These are phyloP conservation scores for Plasmodium billcollinsi DNA, from an alignment of 169 alveolate species.

Conservation along the genomic window DNA sequence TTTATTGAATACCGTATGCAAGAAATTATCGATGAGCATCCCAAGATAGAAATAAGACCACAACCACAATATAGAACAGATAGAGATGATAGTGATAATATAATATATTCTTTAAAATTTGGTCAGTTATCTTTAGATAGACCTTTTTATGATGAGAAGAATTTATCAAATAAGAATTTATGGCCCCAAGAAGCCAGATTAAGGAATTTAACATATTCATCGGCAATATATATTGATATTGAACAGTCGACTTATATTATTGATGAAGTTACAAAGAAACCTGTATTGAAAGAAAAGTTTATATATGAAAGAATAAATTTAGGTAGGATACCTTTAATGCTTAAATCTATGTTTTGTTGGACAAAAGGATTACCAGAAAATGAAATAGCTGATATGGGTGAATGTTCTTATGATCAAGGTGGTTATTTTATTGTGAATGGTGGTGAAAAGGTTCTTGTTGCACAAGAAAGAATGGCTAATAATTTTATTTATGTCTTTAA, in stretches of 20 bases:
- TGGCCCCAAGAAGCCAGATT: conserved; percentile 98
- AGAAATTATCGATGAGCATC: conserved; percentile 96
- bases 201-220: conserved; percentile 94
- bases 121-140: conserved; percentile 94
- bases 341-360: conserved; percentile 96
- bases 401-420: conserved; percentile 98
- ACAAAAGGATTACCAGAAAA: conserved; percentile 90
- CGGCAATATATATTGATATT: conserved; percentile 89
- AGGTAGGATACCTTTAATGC: conserved; percentile 98
- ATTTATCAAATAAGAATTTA: conserved; percentile 91
- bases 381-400: conserved; percentile 95
- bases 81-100: conserved; percentile 87
- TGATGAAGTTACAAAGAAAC: conserved; percentile 85
- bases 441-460: conserved; percentile 99
- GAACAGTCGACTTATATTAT: conserved; percentile 88
- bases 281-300: conserved; percentile 84
- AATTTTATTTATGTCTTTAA: conserved; percentile 98
- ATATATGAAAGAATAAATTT: conserved; percentile 91
- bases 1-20: conserved; percentile 95
- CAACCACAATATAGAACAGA: conserved; percentile 92
- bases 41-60: conserved; percentile 93
- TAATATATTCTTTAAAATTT: conserved; percentile 92
- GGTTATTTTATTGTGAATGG: conserved; percentile 99
- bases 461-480: conserved; percentile 99
- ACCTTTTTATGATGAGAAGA: conserved; percentile 94